Conservation (phyloP, 2,329 filamentous ascomycete genomes). For the Ascochyta koolunga region DNA sequence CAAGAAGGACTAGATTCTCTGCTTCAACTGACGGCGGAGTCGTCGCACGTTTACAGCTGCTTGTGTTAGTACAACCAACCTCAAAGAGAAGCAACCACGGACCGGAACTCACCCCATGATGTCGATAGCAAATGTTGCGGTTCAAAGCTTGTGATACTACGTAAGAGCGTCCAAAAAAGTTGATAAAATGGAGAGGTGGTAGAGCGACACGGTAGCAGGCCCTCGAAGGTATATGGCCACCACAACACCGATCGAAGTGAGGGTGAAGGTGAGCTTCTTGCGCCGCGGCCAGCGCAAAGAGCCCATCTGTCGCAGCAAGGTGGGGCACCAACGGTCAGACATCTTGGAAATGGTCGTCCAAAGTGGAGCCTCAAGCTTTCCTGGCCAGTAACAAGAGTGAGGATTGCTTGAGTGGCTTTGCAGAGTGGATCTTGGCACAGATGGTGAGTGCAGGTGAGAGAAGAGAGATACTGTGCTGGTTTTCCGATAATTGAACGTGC, state of each 20-base stretch:
- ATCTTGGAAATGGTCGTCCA: background rate
- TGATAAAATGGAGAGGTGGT: background rate
- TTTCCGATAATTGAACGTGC: background rate
- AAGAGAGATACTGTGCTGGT: background rate
- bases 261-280: slow-evolving; percentile 1
- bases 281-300: background rate
- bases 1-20: background rate
- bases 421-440: background rate
- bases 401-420: background rate
- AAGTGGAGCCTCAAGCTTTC: background rate
- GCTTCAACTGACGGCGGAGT: background rate
- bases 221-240: background rate
- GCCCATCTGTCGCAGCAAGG: background rate
- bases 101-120: background rate
- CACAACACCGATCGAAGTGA: background rate
- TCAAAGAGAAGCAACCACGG: background rate
- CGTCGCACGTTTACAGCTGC: background rate
- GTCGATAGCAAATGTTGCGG: too few species aligned
- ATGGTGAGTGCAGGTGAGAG: background rate
- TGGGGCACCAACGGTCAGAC: background rate
- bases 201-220: background rate
- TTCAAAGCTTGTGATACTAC: background rate
- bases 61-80: background rate
- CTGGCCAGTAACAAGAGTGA: background rate
- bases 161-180: background rate